Conservation (phyloP, 23 red algal genomes). For the Gracilariopsis chorda region DNA sequence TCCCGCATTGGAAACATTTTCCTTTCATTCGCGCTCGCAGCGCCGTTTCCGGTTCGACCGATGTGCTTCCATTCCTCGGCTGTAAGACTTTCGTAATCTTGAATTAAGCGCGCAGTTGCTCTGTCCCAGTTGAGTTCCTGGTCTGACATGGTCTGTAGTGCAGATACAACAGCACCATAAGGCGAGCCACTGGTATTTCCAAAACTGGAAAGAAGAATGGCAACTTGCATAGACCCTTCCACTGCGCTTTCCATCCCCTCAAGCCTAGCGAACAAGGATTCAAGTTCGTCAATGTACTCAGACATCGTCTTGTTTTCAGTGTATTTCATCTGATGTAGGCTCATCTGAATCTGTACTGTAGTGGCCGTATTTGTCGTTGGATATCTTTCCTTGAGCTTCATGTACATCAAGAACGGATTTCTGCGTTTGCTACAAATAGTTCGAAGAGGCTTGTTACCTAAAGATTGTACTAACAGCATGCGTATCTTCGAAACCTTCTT, state of each 20-base stretch:
- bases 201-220: not conserved
- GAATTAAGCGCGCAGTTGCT: not conserved
- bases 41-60: not conserved
- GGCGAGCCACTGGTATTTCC: not conserved
- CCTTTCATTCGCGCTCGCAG: not conserved
- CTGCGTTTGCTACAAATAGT: too few species aligned
- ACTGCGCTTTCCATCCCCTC: not conserved
- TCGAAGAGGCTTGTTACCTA: too few species aligned
- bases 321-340: not conserved
- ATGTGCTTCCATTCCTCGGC: too few species aligned
- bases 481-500: too few species aligned
- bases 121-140: not conserved
- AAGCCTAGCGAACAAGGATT: not conserved
- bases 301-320: not conserved
- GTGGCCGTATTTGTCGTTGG: not conserved
- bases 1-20: not conserved
- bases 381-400: not conserved
- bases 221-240: not conserved
- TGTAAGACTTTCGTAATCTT: not conserved
- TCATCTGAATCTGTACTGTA: not conserved
- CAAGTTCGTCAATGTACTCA: constrained; percentile 6
- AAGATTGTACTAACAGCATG: too few species aligned
- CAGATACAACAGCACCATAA: not conserved
- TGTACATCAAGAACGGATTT: too few species aligned
- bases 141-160: not conserved